phyloP scores from a whole-genome alignment of 1,284 basidiomycete species.

The Ceratobasidium sp. region DNA sequence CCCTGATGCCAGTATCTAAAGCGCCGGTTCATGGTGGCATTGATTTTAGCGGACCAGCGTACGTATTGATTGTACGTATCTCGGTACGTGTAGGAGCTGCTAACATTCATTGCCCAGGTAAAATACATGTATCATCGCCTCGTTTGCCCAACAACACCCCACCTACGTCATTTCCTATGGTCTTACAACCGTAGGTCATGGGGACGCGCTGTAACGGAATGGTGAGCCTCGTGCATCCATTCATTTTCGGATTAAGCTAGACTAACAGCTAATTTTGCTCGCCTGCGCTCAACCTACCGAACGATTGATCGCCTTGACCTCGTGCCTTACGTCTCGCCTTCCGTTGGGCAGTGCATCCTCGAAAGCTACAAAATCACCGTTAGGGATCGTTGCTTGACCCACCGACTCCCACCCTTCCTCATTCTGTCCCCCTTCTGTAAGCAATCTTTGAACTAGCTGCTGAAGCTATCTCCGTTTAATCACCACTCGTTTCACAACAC shows the following conservation, averaged over 20 bases:
- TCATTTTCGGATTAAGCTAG: background rate
- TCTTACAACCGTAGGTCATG: too few species aligned
- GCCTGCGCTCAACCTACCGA: background rate
- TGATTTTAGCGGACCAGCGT: too few species aligned
- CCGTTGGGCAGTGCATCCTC: background rate
- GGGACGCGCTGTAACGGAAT: background rate
- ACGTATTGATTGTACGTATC: too few species aligned
- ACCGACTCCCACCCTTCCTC: background rate
- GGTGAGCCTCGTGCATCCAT: constrained; percentile 26
- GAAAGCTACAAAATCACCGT: constrained; percentile 59
- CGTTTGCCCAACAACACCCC: too few species aligned
- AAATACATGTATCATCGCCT: too few species aligned
- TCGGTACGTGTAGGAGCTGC: too few species aligned
- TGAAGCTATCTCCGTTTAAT: background rate
- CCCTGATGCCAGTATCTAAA: too few species aligned
- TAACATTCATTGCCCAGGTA: too few species aligned
- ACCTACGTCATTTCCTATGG: too few species aligned
- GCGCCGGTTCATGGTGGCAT: too few species aligned
- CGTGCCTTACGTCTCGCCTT: background rate
- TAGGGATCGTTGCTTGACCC: constrained; percentile 53
- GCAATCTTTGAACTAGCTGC: too few species aligned
- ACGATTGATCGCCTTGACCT: too few species aligned
- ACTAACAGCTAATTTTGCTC: background rate
- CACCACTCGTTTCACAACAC: background rate
- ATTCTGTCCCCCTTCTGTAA: background rate